phyloP scores from a whole-genome alignment of 2,329 filamentous ascomycete species.

The Aspergillus felis region DNA sequence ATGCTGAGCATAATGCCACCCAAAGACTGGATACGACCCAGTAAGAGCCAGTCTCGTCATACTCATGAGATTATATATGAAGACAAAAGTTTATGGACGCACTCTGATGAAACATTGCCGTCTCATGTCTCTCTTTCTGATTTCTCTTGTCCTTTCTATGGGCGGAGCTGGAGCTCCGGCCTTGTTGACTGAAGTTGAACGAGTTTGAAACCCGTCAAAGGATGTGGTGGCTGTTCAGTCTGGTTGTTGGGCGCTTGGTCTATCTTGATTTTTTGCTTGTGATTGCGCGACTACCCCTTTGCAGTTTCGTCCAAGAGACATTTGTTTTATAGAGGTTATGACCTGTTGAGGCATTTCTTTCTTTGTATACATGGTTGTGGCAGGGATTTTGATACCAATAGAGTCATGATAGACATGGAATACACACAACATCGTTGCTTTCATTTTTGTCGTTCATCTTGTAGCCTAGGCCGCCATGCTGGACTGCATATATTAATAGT shows the following conservation, averaged over 20 bases:
- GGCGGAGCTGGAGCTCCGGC: not conserved
- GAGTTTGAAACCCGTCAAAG: not conserved
- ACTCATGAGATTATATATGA: not conserved
- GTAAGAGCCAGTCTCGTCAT: conserved; percentile 12
- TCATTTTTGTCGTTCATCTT: too few relatives aligned
- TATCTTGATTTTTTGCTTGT: not conserved
- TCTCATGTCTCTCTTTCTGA: not conserved
- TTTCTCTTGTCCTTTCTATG: not conserved
- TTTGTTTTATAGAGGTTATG: not conserved
- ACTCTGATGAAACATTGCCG: not conserved
- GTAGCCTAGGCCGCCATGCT: not conserved
- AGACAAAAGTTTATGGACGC: not conserved
- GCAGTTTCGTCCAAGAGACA: not conserved
- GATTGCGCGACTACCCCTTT: not conserved
- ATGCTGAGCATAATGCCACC: conserved; percentile 7
- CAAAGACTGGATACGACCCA: conserved; percentile 6
- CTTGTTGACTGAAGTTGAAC: not conserved
- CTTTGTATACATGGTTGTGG: not conserved
- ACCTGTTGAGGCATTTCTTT: not conserved
- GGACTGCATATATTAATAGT: not conserved
- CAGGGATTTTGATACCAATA: not conserved
- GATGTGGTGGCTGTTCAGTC: not conserved
- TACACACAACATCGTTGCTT: too few relatives aligned
- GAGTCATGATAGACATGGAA: not conserved
- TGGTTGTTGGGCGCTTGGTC: not conserved